Percentiles rank a stretch among this genome's conserved stretches.
These are phyloP conservation scores for Pisolithus thermaeus DNA, from an alignment of 1,284 basidiomycete species.

Conservation along the genomic window DNA sequence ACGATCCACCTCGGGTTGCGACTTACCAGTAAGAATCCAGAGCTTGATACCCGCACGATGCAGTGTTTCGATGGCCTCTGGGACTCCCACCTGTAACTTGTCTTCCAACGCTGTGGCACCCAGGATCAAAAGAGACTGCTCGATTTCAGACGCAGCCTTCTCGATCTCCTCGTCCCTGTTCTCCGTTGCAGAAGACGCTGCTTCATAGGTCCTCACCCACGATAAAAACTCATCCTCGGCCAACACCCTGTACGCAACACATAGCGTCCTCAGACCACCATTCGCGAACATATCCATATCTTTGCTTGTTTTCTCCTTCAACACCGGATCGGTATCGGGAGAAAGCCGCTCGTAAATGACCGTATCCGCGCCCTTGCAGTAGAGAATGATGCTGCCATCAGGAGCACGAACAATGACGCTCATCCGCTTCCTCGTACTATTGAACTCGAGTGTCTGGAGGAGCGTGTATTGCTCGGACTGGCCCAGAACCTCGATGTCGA, in stretches of 20 bases:
- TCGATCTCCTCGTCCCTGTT: slow-evolving; percentile 91
- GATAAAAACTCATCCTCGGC: slow-evolving; percentile 77
- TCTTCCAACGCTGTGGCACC: slow-evolving; percentile 97
- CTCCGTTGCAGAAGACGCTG: slow-evolving; percentile 67
- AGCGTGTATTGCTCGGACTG: slow-evolving; percentile 78
- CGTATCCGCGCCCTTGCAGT: slow-evolving; percentile 96
- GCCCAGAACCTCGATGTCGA: slow-evolving; percentile 92
- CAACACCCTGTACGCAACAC: slow-evolving; percentile 80
- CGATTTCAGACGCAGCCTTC: slow-evolving; percentile 79
- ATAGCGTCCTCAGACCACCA: slow-evolving; percentile 86
- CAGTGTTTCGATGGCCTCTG: slow-evolving; percentile 89
- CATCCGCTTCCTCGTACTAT: slow-evolving; percentile 92
- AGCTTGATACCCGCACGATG: slow-evolving; percentile 95
- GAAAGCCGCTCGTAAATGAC: slow-evolving; percentile 88
- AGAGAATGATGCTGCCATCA: slow-evolving; percentile 76
- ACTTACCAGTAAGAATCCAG: slow-evolving; percentile 85
- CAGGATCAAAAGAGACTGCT: slow-evolving; percentile 77
- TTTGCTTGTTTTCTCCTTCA: slow-evolving; percentile 75
- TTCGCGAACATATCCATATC: slow-evolving; percentile 96
- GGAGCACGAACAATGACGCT: slow-evolving; percentile 82
- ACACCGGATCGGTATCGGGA: slow-evolving; percentile 61
- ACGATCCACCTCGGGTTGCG: not conserved
- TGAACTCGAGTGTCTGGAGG: slow-evolving; percentile 88
- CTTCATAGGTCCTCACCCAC: slow-evolving; percentile 83
- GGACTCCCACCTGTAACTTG: slow-evolving; percentile 95